Conservation (phyloP, 768 basidiomycete genomes). For the Pleurotus djamor region DNA sequence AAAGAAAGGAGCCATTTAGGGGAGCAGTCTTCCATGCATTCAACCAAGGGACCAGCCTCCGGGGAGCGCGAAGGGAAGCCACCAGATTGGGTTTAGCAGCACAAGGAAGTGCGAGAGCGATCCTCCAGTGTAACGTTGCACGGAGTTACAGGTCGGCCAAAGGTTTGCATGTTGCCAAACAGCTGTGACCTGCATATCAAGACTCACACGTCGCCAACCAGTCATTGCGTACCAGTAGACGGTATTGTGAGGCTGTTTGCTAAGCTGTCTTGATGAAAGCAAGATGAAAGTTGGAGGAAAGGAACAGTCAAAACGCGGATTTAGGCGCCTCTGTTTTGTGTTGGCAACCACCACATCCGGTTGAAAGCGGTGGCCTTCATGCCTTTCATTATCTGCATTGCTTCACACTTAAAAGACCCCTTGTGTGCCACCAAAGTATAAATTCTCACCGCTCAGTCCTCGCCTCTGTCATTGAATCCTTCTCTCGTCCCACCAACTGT, state of each 20-base stretch:
- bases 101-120: too few species aligned
- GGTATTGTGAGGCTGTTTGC: constrained; percentile 6
- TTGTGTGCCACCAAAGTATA: neutral
- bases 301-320: too few species aligned
- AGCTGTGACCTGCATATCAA: neutral
- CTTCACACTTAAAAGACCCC: too few species aligned
- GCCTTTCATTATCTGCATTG: too few species aligned
- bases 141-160: constrained; percentile 1
- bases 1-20: neutral
- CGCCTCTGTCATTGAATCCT: neutral
- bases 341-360: too few species aligned
- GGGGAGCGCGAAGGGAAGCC: too few species aligned
- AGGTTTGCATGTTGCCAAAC: neutral
- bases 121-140: too few species aligned
- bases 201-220: constrained; percentile 16
- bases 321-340: too few species aligned
- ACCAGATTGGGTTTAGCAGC: too few species aligned
- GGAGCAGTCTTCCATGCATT: too few species aligned
- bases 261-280: constrained; percentile 8
- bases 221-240: constrained; percentile 11
- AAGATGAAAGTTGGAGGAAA: neutral
- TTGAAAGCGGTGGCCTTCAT: too few species aligned
- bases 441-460: neutral
- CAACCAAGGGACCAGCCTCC: too few species aligned
- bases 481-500: neutral